These are phyloP conservation scores for Solanum peruvianum DNA, from an alignment of 257 asterid genomes.

Conservation along the genomic window DNA sequence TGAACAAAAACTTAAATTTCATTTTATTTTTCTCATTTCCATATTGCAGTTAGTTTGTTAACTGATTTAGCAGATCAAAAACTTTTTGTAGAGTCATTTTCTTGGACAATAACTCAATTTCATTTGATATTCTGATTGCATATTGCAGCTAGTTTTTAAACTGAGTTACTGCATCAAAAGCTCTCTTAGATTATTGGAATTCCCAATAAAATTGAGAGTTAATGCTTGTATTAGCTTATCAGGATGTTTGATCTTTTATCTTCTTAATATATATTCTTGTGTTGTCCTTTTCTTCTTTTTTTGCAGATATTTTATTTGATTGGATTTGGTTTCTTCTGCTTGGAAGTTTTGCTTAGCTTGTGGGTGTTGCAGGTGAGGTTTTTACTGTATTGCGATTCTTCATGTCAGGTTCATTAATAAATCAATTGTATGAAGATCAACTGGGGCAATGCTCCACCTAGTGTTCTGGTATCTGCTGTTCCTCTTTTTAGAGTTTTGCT, in stretches of 20 bases:
- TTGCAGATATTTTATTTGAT: constrained; percentile 82
- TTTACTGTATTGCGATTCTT: background rate
- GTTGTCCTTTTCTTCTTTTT: background rate
- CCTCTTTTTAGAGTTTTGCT: background rate
- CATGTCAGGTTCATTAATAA: background rate
- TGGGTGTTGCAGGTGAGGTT: constrained; percentile 89
- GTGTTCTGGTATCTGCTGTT: background rate
- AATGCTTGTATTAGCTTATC: background rate
- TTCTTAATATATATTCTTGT: background rate
- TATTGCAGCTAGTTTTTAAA: background rate
- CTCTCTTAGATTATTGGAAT: background rate
- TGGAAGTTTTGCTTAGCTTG: constrained; percentile 76
- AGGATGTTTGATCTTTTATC: background rate
- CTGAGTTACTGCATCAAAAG: background rate
- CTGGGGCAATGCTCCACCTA: background rate
- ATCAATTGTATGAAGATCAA: no score
- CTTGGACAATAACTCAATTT: background rate
- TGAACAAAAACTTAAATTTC: background rate
- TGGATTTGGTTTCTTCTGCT: constrained; percentile 80
- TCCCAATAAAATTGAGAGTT: background rate
- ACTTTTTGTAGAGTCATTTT: background rate
- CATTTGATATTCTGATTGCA: background rate
- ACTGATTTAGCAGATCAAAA: background rate
- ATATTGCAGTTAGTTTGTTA: background rate
- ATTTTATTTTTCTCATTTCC: background rate